A percentile compares a stretch with the other conserved stretches of the same genome.
These are phyloP conservation scores for Cyberlindnera mississippiensis DNA, from an alignment of 805 yeast genomes.

Conservation along the genomic window DNA sequence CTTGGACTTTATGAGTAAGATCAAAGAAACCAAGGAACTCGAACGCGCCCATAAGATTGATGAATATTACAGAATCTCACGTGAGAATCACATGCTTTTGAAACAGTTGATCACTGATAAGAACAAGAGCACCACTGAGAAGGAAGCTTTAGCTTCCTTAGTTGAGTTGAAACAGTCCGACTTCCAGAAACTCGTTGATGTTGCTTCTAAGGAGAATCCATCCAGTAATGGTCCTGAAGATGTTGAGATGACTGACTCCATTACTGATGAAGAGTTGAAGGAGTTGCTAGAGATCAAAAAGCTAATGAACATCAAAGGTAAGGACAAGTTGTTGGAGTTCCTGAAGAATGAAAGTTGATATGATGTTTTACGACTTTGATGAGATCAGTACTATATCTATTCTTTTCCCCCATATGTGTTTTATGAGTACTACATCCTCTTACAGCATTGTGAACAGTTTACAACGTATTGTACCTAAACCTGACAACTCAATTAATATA, in stretches of 20 bases:
- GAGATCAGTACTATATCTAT: not conserved
- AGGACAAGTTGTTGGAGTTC: conserved; percentile 57
- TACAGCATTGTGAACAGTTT: too few species aligned
- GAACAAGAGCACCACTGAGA: conserved; percentile 27
- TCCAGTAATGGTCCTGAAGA: conserved; percentile 11
- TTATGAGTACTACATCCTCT: too few species aligned
- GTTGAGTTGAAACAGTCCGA: conserved; percentile 36
- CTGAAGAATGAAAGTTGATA: conserved; percentile 30
- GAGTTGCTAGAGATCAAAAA: conserved; percentile 54
- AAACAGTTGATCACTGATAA: conserved; percentile 28
- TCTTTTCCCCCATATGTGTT: too few species aligned
- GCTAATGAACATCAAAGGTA: conserved; percentile 66
- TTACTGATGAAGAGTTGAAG: conserved; percentile 37
- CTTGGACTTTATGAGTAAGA: conserved; percentile 61
- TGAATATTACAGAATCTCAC: conserved; percentile 31
- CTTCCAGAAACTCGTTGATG: conserved; percentile 44
- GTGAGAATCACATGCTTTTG: conserved; percentile 35
- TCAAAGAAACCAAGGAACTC: conserved; percentile 32
- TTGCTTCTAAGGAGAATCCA: conserved; percentile 30
- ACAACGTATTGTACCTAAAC: too few species aligned
- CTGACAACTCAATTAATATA: too few species aligned
- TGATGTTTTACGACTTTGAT: not conserved
- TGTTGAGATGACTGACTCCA: not conserved
- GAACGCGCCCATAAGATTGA: conserved; percentile 30
- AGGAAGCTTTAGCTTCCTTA: conserved; percentile 31